Conservation (phyloP, 768 basidiomycete genomes). For the Phanerochaete sordida region DNA sequence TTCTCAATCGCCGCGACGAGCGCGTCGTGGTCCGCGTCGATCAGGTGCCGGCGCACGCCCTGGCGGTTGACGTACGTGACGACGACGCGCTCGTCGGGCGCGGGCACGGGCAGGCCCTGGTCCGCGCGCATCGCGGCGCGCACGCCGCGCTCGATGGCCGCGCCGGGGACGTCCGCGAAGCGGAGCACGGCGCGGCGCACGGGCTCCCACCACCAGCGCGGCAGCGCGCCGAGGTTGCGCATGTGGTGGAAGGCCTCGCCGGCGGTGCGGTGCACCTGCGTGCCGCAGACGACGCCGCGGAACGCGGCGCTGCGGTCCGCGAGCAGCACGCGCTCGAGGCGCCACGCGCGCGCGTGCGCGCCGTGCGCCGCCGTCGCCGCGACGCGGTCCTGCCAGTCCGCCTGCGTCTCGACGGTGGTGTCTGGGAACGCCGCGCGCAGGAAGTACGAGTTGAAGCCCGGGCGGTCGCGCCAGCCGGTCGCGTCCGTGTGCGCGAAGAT, state of each 20-base stretch:
- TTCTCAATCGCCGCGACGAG: conserved; percentile 51
- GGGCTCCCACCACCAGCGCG: conserved; percentile 77
- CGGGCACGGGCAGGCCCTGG: background rate
- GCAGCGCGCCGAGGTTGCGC: conserved; percentile 26
- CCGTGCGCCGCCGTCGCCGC: conserved; percentile 18
- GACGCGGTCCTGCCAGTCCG: conserved; percentile 71
- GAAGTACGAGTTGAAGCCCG: conserved; percentile 76
- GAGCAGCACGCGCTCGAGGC: conserved; percentile 67
- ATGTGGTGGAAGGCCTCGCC: conserved; percentile 63
- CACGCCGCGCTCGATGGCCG: conserved; percentile 27
- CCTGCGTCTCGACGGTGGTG: conserved; percentile 58
- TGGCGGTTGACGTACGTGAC: conserved; percentile 77
- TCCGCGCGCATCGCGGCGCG: conserved; percentile 14
- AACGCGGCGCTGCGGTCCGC: conserved; percentile 77
- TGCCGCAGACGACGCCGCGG: conserved; percentile 60
- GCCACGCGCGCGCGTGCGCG: conserved; percentile 46
- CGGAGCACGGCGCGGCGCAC: conserved; percentile 60
- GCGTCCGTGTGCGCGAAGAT: conserved; percentile 66
- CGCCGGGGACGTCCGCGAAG: conserved; percentile 53
- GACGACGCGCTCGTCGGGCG: conserved; percentile 40
- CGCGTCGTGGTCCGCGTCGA: conserved; percentile 49
- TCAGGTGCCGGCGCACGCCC: conserved; percentile 48
- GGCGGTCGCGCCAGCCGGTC: conserved; percentile 69
- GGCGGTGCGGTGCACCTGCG: conserved; percentile 66
- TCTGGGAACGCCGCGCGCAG: conserved; percentile 72